A percentile compares a stretch with the other conserved stretches of the same genome.
Conservation (phyloP, 331 rosid species). For the Saraca asoca region DNA sequence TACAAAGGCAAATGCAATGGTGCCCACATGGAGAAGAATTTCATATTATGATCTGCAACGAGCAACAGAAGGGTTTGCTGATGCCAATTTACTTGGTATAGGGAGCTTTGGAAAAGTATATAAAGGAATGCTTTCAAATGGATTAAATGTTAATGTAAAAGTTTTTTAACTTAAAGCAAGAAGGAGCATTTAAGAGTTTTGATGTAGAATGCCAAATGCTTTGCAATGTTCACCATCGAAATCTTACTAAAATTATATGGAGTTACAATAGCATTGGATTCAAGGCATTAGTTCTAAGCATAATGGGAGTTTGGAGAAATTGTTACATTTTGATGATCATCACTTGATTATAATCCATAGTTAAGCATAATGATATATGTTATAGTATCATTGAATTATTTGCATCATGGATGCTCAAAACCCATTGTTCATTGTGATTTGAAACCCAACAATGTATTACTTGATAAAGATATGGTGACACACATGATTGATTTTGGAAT, state of each 20-base stretch:
- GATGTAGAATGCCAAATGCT: neutral
- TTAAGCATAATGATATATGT: conserved; percentile 1
- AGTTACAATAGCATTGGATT: neutral
- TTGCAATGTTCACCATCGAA: neutral
- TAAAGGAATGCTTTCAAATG: neutral
- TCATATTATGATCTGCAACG: neutral
- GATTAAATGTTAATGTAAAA: neutral
- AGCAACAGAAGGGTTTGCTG: neutral
- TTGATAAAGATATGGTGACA: neutral
- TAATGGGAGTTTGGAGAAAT: neutral
- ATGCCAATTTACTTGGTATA: neutral
- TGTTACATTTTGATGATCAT: neutral
- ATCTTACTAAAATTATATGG: neutral
- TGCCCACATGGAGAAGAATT: neutral
- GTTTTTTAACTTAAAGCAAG: neutral
- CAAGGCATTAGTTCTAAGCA: conserved; percentile 5
- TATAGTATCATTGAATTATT: neutral
- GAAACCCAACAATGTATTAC: neutral
- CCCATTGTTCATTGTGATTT: conserved; percentile 15
- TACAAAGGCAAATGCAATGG: too few relatives aligned
- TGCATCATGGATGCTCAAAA: neutral
- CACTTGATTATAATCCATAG: neutral
- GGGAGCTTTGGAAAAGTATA: conserved; percentile 3
- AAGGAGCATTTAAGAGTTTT: neutral
- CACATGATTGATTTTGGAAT: neutral